A percentile compares a stretch with the other conserved stretches of the same genome.
Evolutionary conservation across 1,139 yeast species (phyloP).

Genomic region (Sugiyamaella castrensis): DNA sequence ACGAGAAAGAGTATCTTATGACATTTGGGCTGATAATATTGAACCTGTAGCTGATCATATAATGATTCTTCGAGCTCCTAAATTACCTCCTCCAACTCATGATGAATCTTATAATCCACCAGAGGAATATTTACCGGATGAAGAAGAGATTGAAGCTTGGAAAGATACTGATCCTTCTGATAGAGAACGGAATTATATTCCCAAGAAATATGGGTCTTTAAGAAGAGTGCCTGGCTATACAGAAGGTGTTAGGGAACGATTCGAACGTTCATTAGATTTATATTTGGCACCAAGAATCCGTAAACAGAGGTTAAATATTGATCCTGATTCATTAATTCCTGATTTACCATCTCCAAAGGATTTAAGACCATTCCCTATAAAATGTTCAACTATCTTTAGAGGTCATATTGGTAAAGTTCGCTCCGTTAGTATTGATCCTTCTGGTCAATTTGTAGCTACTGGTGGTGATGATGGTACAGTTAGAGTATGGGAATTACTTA

Average conservation of each 20-base stretch:
- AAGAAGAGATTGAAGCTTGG: slow-evolving; percentile 76
- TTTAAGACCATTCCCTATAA: slow-evolving; percentile 95
- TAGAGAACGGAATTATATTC: slow-evolving; percentile 74
- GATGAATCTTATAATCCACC: slow-evolving; percentile 98
- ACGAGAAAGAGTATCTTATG: slow-evolving; percentile 54
- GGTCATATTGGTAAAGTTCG: slow-evolving; percentile 88
- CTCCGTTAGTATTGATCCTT: slow-evolving; percentile 78
- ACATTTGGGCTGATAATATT: slow-evolving; percentile 75
- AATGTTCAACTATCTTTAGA: slow-evolving; percentile 74
- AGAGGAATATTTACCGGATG: slow-evolving; percentile 79
- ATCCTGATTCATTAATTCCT: slow-evolving; percentile 94
- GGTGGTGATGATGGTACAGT: slow-evolving; percentile 97
- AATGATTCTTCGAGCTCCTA: slow-evolving; percentile 94
- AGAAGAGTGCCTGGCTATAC: slow-evolving; percentile 94
- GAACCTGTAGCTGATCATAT: slow-evolving; percentile 67
- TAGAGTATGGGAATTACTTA: slow-evolving; percentile 92
- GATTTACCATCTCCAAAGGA: slow-evolving; percentile 97
- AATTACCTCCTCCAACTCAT: slow-evolving; percentile 91
- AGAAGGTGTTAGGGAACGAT: slow-evolving; percentile 81
- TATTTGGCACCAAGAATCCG: slow-evolving; percentile 96
- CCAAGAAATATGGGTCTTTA: slow-evolving; percentile 75
- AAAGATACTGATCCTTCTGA: slow-evolving; percentile 69
- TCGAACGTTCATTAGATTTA: slow-evolving; percentile 89
- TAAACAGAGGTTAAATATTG: slow-evolving; percentile 84
- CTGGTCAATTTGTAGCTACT: slow-evolving; percentile 93